Conservation (phyloP, 306 rosid genomes). For the Lathyrus sativus region DNA sequence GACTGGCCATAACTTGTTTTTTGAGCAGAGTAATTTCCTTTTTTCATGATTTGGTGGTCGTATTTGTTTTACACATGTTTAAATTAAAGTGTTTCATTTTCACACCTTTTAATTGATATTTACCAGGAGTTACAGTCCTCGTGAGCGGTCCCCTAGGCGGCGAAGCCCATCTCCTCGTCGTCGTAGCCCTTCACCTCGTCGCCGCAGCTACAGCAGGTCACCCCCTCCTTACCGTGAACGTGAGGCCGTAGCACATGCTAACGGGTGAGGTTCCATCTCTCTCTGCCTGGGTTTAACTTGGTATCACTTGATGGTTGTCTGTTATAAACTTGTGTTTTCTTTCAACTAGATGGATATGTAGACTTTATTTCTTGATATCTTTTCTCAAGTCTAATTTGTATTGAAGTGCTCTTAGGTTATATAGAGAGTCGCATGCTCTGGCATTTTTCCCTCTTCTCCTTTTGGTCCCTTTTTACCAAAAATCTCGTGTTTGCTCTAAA, state of each 20-base stretch:
- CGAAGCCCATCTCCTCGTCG: conserved; percentile 57
- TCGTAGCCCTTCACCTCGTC: conserved; percentile 58
- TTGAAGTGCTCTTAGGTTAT: background rate
- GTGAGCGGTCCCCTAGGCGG: conserved; percentile 82
- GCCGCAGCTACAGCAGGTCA: conserved; percentile 88
- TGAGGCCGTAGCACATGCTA: conserved; percentile 67
- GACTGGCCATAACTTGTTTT: background rate
- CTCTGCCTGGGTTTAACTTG: conserved; percentile 10
- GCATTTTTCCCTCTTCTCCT: background rate
- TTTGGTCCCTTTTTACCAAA: background rate
- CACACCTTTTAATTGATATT: conserved; percentile 32
- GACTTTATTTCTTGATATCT: conserved; percentile 8
- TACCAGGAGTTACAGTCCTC: conserved; percentile 85
- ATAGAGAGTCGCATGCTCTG: conserved; percentile 9
- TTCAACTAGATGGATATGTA: background rate
- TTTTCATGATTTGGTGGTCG: conserved; percentile 11
- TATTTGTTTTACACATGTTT: background rate
- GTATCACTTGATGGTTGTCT: background rate
- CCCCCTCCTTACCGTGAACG: conserved; percentile 87
- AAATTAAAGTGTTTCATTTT: conserved; percentile 11
- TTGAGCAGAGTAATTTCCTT: background rate
- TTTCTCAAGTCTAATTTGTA: conserved; percentile 1
- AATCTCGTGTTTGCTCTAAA: background rate
- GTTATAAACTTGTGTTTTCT: background rate
- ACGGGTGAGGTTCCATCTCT: conserved; percentile 61